Evolutionary conservation across 2,329 filamentous ascomycete genomes (phyloP), one percentile per base, ranked within the genome.

Genomic region (Xylaria arbuscula): DNA sequence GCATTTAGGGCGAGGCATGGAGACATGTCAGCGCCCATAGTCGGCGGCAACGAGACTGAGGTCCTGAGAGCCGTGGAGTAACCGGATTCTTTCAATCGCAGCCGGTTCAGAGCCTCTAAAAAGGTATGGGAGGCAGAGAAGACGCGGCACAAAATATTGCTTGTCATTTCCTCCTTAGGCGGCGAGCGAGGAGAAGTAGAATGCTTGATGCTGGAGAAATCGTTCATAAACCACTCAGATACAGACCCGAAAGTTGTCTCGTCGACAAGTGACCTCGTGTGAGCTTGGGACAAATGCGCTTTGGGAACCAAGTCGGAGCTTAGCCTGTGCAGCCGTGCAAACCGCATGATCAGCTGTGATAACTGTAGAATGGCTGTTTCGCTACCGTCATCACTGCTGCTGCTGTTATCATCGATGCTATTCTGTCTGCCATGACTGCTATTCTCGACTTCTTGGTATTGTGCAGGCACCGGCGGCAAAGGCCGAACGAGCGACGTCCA

Each of bases 111-210:
- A 36, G 50, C 28, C 24, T 54, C 50, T 34, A 54, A 36, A 17
- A 54, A 54, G 13, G 24, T 36, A 36, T 54, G 50, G 1, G 50
- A 54, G 28, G 50, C 50, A 5, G 50, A 54, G 50, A 54, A 54
- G 13, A 54, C 10, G 8, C 50, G 50, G n/a, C 50, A 54, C 50
- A 54, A 19, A 34, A 54, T 11, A 19, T 54, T 34, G n/a, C 50
- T 54, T 54, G 50, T 54, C 13, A 13, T 54, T 6, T 36, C 50
- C 50, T 54, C 50, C 32, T 54, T n/a, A 24, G n/a, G 22, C 50
- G 28, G 32, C 28, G 50, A 36, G 8, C 28, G 50, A 36, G 17
- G 4, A 36, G 32, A 54, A 22, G 5, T 10, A 54, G 28, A 17
- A 34, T 34, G 15, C 22, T 24, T 24, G 48, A 51, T 17, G 19